Evolutionary conservation across 1,139 yeast species (phyloP).

Genomic region (Dujonia santamariae): DNA sequence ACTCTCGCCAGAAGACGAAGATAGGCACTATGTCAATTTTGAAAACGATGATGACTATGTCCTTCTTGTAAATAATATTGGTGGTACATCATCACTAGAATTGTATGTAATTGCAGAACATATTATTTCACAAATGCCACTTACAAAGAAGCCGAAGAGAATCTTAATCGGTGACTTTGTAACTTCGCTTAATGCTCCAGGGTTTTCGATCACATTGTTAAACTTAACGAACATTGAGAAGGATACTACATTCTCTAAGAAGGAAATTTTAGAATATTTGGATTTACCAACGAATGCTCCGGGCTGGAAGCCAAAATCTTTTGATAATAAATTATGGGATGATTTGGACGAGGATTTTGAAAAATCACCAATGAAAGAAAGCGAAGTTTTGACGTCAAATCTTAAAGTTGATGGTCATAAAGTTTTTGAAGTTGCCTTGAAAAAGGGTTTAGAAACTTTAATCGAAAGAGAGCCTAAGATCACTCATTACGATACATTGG

Average conservation of each 20-base stretch:
- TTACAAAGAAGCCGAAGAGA: conserved; percentile 55
- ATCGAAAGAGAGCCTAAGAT: conserved; percentile 70
- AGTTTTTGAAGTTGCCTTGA: conserved; percentile 35
- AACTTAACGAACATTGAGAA: conserved; percentile 49
- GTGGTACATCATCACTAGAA: conserved; percentile 81
- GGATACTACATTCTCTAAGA: conserved; percentile 20
- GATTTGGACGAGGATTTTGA: conserved; percentile 12
- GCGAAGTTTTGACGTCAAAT: conserved; percentile 22
- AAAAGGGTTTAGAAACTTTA: conserved; percentile 47
- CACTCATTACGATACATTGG: conserved; percentile 81
- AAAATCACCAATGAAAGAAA: conserved; percentile 33
- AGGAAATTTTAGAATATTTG: conserved; percentile 44
- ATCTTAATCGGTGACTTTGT: conserved; percentile 72
- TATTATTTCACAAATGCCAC: conserved; percentile 43
- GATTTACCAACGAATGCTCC: conserved; percentile 76
- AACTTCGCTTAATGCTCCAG: conserved; percentile 89
- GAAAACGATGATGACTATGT: conserved; percentile 61
- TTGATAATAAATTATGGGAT: conserved; percentile 24
- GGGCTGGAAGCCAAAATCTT: conserved; percentile 66
- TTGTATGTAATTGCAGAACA: conserved; percentile 62
- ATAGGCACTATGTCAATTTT: conserved; percentile 71
- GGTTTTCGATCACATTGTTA: conserved; percentile 76
- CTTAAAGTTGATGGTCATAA: conserved; percentile 39
- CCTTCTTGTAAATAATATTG: conserved; percentile 72
- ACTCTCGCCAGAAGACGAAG: conserved; percentile 52